Base-by-base conservation (phyloP, 2,329 filamentous ascomycete genomes). In the Cyclaneusma minus region DNA sequence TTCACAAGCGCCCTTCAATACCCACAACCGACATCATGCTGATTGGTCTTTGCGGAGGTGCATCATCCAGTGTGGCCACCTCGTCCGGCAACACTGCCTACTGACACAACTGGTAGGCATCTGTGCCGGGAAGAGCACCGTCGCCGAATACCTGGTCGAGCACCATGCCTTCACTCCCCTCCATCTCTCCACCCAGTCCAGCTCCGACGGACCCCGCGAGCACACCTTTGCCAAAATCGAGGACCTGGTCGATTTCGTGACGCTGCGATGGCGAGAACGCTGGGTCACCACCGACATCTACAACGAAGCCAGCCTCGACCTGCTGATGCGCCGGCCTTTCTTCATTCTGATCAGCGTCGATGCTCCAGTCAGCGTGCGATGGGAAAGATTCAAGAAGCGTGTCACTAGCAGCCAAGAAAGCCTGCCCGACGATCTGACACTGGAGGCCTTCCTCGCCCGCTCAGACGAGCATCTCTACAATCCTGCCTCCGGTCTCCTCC, bases 341-440 rank as follows among this genome's bases (percentile, higher is more conserved):
- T 95, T 95, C 60, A 65, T 98, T 25, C 68, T 95, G 17, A 61
- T 98, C 44, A 87, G 82, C 48, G 73, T 95, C 24, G 87, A 95
- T 51, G 87, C 85, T 4, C 89, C 89, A 2, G 64, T 94, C 23
- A 78, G 68, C 25, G 60, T 87, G 22, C 77, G 89, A 27, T 94
- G 82, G 80, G 63, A 67, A 41, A 76, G 89, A 23, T 84, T 79
- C 56, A 70, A 68, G 35, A 51, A 64, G 32, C 62, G 65, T 51
- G 59, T 35, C 25, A 16, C 4, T 22, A 17, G 12, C 30, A 5
- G 21, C 22, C 7, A 30, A 15, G 24, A 41, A 22, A 26, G 32
- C 21, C 23, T 35, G 31, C 29, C 28, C 12, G 24, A 32, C 5
- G 21, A 33, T 14, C 21, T 34, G 29, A 48, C 51, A 21, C 58